A percentile compares a stretch with the other conserved stretches of the same genome.
phyloP scores from a whole-genome alignment of 2,329 filamentous ascomycete species.

The Botryotinia convoluta region DNA sequence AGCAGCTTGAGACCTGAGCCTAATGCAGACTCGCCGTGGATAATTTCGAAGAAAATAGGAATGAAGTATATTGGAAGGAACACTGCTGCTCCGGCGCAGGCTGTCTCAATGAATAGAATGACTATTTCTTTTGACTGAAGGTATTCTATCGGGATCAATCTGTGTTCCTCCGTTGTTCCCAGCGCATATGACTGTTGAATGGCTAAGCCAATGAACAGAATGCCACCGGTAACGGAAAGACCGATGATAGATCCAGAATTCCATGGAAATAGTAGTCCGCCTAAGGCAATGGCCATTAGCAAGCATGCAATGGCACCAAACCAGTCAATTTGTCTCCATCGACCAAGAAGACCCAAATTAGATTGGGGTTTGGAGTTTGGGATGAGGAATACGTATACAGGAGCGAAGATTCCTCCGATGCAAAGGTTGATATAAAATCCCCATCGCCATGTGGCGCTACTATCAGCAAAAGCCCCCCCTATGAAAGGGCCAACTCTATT shows the following conservation, averaged over 20 bases:
- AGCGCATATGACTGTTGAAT: constrained; percentile 33
- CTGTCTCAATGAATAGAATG: constrained; percentile 39
- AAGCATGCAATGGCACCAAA: constrained; percentile 37
- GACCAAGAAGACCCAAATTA: constrained; percentile 27
- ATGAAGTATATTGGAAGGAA: constrained; percentile 43
- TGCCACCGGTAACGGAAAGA: constrained; percentile 46
- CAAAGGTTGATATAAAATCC: constrained; percentile 57
- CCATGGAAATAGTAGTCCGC: constrained; percentile 37
- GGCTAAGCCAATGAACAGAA: constrained; percentile 33
- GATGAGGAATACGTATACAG: constrained; percentile 46
- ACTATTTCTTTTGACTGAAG: constrained; percentile 40
- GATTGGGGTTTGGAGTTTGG: constrained; percentile 40
- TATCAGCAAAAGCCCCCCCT: constrained; percentile 44
- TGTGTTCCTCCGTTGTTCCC: constrained; percentile 29
- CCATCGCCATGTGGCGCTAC: constrained; percentile 46
- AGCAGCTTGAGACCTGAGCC: constrained; percentile 43
- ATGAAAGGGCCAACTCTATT: constrained; percentile 5
- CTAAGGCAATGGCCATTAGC: constrained; percentile 40
- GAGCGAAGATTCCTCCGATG: constrained; percentile 42
- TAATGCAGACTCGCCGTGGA: constrained; percentile 47
- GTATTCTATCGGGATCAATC: constrained; percentile 37
- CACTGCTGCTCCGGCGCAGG: constrained; percentile 38
- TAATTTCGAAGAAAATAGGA: constrained; percentile 52
- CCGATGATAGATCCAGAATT: constrained; percentile 31
- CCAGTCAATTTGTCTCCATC: constrained; percentile 33